phyloP scores from a whole-genome alignment of 441 rosid genomes.

The Eutrema salsugineum region DNA sequence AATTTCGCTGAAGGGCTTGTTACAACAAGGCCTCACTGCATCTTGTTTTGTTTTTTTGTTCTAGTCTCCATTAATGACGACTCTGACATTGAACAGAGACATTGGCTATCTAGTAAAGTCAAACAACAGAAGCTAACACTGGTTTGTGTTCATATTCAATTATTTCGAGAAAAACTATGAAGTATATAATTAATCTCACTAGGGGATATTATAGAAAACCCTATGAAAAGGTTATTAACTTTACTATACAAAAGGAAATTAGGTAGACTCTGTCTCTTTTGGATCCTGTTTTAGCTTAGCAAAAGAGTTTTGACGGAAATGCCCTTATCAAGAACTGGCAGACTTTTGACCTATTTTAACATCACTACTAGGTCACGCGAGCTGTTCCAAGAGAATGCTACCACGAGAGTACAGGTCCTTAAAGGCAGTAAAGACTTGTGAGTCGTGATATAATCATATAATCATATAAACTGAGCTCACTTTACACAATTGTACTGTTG shows the following conservation, averaged over 20 bases:
- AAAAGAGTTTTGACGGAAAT: too few species aligned
- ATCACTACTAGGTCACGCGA: background rate
- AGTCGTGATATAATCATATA: too few species aligned
- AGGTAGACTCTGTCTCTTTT: background rate
- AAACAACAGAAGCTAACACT: slow-evolving; percentile 14
- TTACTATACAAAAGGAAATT: background rate
- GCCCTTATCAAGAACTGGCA: background rate
- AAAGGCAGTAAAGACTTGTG: background rate
- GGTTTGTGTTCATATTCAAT: slow-evolving; percentile 18
- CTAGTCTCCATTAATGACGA: slow-evolving; percentile 13
- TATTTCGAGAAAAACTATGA: background rate
- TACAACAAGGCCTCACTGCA: slow-evolving; percentile 3
- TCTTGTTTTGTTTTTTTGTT: slow-evolving; percentile 6
- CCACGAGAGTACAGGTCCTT: background rate
- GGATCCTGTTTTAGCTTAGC: too few species aligned
- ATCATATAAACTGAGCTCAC: background rate
- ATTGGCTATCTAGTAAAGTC: slow-evolving; percentile 10
- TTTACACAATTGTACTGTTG: slow-evolving; percentile 11
- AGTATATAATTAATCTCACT: background rate
- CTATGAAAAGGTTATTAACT: background rate
- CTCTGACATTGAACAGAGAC: slow-evolving; percentile 19
- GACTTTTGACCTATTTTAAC: background rate
- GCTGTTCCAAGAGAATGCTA: background rate
- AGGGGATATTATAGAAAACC: background rate
- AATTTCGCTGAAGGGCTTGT: background rate